Percentiles rank a stretch among this genome's conserved stretches.
Conservation (phyloP, 2,329 filamentous ascomycete genomes). For the Emergomyces africanus region DNA sequence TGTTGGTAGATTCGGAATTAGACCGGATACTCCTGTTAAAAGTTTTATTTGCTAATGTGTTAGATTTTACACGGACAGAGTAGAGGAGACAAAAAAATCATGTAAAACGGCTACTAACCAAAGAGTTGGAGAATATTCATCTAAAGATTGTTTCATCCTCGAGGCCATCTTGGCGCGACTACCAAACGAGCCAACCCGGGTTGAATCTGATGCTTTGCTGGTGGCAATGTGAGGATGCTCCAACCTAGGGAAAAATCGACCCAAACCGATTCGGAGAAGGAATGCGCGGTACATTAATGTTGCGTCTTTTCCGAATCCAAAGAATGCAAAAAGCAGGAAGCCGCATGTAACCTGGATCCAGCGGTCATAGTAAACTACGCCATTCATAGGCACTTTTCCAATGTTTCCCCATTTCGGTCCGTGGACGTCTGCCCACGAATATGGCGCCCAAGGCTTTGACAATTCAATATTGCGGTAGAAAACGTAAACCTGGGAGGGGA, state of each 20-base stretch:
- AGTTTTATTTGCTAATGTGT: background rate
- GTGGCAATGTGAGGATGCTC: slow-evolving; percentile 10
- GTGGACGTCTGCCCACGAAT: slow-evolving; percentile 44
- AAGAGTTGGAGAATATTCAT: background rate
- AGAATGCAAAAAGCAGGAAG: slow-evolving; percentile 48
- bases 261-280: slow-evolving; percentile 31
- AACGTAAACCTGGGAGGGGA: slow-evolving; percentile 42
- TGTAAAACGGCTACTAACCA: background rate
- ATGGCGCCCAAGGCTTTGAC: slow-evolving; percentile 28
- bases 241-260: slow-evolving; percentile 19
- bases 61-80: background rate
- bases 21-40: background rate
- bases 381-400: slow-evolving; percentile 33
- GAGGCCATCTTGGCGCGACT: slow-evolving; percentile 19
- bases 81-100: background rate
- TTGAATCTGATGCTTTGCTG: slow-evolving; percentile 5
- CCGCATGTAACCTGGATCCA: slow-evolving; percentile 46
- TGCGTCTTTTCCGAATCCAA: slow-evolving; percentile 52
- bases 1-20: slow-evolving; percentile 3
- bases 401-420: slow-evolving; percentile 38
- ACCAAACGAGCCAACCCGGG: slow-evolving; percentile 14
- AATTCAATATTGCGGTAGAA: slow-evolving; percentile 32
- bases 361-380: slow-evolving; percentile 39
- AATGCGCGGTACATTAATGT: slow-evolving; percentile 39
- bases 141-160: slow-evolving; percentile 10